phyloP scores from a whole-genome alignment of 2,329 filamentous ascomycete genomes.

The Paecilomyces fulvus region DNA sequence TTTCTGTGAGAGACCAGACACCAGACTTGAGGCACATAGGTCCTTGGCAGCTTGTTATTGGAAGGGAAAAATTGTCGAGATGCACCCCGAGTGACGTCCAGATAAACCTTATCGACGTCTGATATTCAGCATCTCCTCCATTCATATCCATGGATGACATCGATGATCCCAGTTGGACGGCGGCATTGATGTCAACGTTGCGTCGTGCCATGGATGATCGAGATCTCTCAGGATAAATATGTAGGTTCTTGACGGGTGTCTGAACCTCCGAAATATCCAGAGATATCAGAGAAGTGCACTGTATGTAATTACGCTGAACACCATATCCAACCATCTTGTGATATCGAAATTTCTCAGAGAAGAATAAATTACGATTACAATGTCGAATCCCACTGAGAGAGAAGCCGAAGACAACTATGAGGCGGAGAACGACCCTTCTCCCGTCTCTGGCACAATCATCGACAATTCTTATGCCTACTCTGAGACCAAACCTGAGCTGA shows the following conservation, averaged over 20 bases:
- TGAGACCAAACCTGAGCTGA: slow-evolving; percentile 10
- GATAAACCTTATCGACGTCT: background rate
- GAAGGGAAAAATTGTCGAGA: background rate
- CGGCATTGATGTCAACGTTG: slow-evolving; percentile 8
- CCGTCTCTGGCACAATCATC: slow-evolving; percentile 10
- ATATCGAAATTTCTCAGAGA: background rate
- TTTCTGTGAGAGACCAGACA: background rate
- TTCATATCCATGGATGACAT: background rate
- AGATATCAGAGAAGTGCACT: background rate
- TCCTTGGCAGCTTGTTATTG: background rate
- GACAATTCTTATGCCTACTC: slow-evolving; percentile 16
- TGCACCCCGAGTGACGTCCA: background rate
- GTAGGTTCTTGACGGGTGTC: background rate
- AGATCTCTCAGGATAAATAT: background rate
- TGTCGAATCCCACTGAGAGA: slow-evolving; percentile 16
- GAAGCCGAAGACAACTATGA: slow-evolving; percentile 22
- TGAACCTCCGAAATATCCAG: background rate
- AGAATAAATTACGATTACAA: slow-evolving; percentile 4
- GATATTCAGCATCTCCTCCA: background rate
- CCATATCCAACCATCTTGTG: background rate
- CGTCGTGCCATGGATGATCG: slow-evolving; percentile 4
- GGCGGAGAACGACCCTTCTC: slow-evolving; percentile 17
- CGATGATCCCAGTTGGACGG: background rate
- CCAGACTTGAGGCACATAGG: background rate
- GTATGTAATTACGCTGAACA: background rate